Conservation (phyloP, 768 basidiomycete genomes). For the Ephemerocybe angulata region DNA sequence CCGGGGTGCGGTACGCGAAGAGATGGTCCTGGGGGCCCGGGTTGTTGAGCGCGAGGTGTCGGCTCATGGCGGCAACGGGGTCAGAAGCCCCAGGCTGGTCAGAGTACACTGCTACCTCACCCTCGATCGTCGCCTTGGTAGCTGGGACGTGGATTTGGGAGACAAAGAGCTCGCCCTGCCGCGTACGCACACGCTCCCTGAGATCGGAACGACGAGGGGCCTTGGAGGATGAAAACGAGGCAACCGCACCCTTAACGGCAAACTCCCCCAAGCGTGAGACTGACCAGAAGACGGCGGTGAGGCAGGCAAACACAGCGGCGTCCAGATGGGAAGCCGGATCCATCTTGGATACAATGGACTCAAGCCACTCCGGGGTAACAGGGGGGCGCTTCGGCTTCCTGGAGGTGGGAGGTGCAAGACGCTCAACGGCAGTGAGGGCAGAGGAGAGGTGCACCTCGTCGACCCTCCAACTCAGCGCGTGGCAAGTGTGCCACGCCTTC, state of each 20-base stretch:
- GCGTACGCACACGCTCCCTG: conserved; percentile 2
- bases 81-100: conserved; percentile 17
- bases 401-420: conserved; percentile 11
- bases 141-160: conserved; percentile 1
- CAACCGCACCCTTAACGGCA: conserved; percentile 13
- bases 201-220: conserved; percentile 13
- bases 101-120: conserved; percentile 2
- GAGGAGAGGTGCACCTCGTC: conserved; percentile 6
- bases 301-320: conserved; percentile 23
- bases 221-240: conserved; percentile 15
- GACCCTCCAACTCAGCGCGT: conserved; percentile 20
- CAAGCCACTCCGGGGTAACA: conserved; percentile 10
- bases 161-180: neutral
- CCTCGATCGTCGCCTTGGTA: neutral
- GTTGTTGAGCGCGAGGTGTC: conserved; percentile 23
- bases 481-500: conserved; percentile 31
- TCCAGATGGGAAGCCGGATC: conserved; percentile 16
- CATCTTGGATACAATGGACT: conserved; percentile 7
- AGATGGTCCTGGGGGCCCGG: conserved; percentile 13
- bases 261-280: conserved; percentile 20
- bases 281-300: conserved; percentile 23
- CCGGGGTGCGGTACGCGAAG: conserved; percentile 1
- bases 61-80: conserved; percentile 14
- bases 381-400: conserved; percentile 10
- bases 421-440: conserved; percentile 10